Evolutionary conservation across 2,329 filamentous ascomycete genomes (phyloP).

Genomic region (Sporothrix mexicana): DNA sequence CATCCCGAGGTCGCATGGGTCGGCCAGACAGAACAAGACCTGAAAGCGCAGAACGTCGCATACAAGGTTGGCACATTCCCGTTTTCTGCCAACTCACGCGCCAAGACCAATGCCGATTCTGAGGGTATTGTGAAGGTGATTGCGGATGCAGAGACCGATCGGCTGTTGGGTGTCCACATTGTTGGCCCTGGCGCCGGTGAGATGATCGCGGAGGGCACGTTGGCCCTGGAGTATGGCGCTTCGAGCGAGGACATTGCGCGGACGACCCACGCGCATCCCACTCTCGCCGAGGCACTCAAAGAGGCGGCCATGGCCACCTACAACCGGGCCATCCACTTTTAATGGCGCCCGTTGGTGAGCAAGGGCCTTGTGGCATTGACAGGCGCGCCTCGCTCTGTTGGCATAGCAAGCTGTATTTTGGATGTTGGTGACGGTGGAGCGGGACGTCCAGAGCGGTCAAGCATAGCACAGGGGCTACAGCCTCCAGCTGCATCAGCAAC

Average conservation of each 20-base stretch:
- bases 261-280: constrained; percentile 96
- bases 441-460: no score
- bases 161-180: constrained; percentile 94
- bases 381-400: not conserved
- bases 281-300: constrained; percentile 96
- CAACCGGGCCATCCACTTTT: constrained; percentile 95
- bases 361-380: constrained; percentile 4
- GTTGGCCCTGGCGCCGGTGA: constrained; percentile 94
- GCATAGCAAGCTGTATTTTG: not conserved
- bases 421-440: no score
- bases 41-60: constrained; percentile 86
- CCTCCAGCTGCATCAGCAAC: not conserved
- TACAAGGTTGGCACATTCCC: constrained; percentile 96
- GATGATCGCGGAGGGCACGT: constrained; percentile 97
- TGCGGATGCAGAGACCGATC: constrained; percentile 93
- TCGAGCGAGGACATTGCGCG: constrained; percentile 93
- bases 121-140: constrained; percentile 98
- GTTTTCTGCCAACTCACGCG: constrained; percentile 96
- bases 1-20: constrained; percentile 99
- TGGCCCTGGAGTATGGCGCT: constrained; percentile 95
- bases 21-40: constrained; percentile 93
- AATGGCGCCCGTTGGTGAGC: constrained; percentile 42
- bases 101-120: constrained; percentile 97
- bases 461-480: not conserved
- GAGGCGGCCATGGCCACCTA: constrained; percentile 99